Evolutionary conservation across 2,329 filamentous ascomycete genomes (phyloP), one percentile per base, ranked within the genome.

Genomic region (Helotiales sp.): DNA sequence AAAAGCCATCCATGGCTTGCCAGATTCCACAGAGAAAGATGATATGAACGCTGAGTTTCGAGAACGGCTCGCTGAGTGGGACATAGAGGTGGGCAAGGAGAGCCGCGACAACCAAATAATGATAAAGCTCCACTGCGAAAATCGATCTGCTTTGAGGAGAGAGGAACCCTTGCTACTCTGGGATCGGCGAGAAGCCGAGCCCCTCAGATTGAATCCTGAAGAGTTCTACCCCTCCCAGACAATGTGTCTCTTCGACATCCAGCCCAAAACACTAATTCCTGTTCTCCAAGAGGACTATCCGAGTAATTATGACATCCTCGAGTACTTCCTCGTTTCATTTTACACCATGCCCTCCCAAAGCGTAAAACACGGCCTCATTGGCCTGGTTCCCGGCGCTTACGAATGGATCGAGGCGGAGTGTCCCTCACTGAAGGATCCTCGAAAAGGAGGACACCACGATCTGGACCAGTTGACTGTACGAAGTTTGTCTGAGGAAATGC

Each of bases 111-210:
- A 43, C 40, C 5, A 10, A 10, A 43, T 15, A 43, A 43, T 30
- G 15, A 30, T 10, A 52, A 15, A 30, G 15, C 13, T n/a, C 15
- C 26, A n/a, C 6, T 43, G 47, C 34, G 30, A 63, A 20, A 45
- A 54, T 13, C 47, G 47, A 7, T 17, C 55, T 80, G 71, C 85
- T 17, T 82, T 84, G 73, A 76, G 79, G 59, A 81, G 84, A 77
- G 72, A 82, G 0, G 81, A 83, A 1, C 85, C 87, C 0, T 73
- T 84, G 0, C 77, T 95, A 3, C 73, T 82, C 28, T 94, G 89
- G 87, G 93, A 97, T 77, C 83, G 85, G 1, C 88, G 93, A 17
- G 79, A 82, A 1, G 88, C 87, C 73, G 92, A 97, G 73, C 91
- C 93, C 0, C 81, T 97, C 17, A 78, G 81, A 26, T 84, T 87